Percentiles rank a stretch among this genome's conserved stretches.
Conservation (phyloP, 2,329 filamentous ascomycete species). For the Esteya vermicola region DNA sequence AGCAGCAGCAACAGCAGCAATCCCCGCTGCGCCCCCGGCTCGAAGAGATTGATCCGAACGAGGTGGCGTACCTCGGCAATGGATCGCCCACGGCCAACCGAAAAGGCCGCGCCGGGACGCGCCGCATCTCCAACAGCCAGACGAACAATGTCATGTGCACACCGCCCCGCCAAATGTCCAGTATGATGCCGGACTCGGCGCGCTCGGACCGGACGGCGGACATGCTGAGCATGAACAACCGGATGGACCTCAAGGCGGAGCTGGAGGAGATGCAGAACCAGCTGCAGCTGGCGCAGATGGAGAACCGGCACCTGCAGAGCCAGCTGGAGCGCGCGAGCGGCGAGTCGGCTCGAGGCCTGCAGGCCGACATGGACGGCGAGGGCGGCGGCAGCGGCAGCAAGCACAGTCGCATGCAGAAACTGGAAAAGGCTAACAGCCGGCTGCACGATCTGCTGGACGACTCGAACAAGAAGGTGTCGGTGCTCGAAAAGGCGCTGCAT, state of each 20-base stretch:
- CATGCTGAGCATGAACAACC: slow-evolving; percentile 69
- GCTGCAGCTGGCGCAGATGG: slow-evolving; percentile 86
- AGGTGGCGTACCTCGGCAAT: slow-evolving; percentile 40
- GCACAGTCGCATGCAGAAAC: slow-evolving; percentile 58
- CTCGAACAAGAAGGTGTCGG: slow-evolving; percentile 81
- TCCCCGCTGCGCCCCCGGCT: slow-evolving; percentile 46
- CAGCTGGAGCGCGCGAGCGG: slow-evolving; percentile 55
- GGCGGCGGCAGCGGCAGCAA: neutral
- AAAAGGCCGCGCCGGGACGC: slow-evolving; percentile 29
- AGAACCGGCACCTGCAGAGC: slow-evolving; percentile 81
- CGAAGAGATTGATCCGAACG: slow-evolving; percentile 78
- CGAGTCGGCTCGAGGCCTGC: too few relatives aligned
- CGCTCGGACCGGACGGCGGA: slow-evolving; percentile 78
- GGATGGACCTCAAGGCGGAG: slow-evolving; percentile 82
- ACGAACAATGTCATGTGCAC: slow-evolving; percentile 22
- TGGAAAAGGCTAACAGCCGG: slow-evolving; percentile 82
- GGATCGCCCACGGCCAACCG: slow-evolving; percentile 56
- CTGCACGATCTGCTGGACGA: slow-evolving; percentile 92
- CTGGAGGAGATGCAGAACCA: slow-evolving; percentile 89
- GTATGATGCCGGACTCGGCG: slow-evolving; percentile 53
- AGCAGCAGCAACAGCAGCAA: slow-evolving; percentile 22
- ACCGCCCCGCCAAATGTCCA: slow-evolving; percentile 53
- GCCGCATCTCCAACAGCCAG: slow-evolving; percentile 51
- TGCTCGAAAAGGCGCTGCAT: slow-evolving; percentile 72
- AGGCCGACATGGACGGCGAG: too few relatives aligned